Conservation (phyloP, 345 rosid species). For the Eucalyptus curtisii region DNA sequence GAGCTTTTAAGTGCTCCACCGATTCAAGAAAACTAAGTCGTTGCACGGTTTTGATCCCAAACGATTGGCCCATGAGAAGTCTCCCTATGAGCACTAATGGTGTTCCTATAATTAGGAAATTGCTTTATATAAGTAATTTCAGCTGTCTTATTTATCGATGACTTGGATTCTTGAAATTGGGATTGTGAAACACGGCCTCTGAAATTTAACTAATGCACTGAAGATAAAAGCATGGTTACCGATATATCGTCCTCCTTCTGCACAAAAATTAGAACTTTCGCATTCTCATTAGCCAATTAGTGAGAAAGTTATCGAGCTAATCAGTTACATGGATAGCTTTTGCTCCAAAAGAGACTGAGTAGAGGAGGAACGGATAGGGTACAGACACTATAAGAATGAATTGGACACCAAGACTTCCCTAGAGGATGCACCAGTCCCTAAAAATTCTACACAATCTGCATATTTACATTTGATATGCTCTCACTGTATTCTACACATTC, state of each 20-base stretch:
- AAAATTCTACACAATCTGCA: not conserved
- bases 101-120: not conserved
- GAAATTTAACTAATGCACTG: not conserved
- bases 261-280: not conserved
- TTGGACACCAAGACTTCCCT: not conserved
- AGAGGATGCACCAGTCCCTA: not conserved
- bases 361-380: not conserved
- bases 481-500: not conserved
- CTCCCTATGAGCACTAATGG: not conserved
- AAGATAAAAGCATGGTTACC: not conserved
- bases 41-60: not conserved
- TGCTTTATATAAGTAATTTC: not conserved
- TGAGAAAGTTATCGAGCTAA: not conserved
- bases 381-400: not conserved
- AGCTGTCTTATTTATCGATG: not conserved
- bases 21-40: no score
- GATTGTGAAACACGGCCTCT: not conserved
- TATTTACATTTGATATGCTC: conserved; percentile 12
- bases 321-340: not conserved
- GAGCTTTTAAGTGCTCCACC: no score
- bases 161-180: not conserved
- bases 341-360: not conserved
- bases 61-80: fast-evolving
- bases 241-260: not conserved
- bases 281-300: not conserved